Conservation (phyloP, 495 filamentous ascomycete species). For the Cercophora samala region DNA sequence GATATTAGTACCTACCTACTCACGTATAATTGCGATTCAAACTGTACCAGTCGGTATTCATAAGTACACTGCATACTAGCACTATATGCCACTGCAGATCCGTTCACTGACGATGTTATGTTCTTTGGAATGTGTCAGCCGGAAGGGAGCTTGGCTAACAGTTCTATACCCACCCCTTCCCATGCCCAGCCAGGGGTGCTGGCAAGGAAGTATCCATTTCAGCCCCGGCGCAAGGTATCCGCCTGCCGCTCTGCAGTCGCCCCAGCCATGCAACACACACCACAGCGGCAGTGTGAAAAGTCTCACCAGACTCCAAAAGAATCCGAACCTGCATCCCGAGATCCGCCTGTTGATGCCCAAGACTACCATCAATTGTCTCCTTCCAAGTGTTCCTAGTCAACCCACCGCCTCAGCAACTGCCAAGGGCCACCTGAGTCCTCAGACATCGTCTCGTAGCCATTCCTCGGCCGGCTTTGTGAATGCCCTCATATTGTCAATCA, state of each 20-base stretch:
- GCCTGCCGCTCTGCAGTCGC: constrained; percentile 9
- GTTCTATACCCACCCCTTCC: constrained; percentile 20
- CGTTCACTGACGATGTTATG: no score
- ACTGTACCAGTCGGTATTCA: no score
- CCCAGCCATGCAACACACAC: neutral
- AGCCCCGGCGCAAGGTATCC: constrained; percentile 31
- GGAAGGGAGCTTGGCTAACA: neutral
- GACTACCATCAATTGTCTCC: neutral
- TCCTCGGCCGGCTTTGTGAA: neutral
- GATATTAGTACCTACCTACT: no score
- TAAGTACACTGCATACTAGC: no score
- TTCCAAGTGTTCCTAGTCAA: neutral
- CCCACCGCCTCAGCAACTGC: neutral
- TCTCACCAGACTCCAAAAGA: neutral
- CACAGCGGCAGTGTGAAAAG: neutral
- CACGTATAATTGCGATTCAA: no score
- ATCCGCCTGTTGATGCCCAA: neutral
- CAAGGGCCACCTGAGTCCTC: no score
- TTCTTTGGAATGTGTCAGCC: no score
- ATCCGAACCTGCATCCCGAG: neutral
- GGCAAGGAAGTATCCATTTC: constrained; percentile 19
- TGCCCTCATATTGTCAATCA: neutral
- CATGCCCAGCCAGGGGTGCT: constrained; percentile 6
- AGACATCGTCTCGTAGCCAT: neutral
- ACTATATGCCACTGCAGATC: no score